Evolutionary conservation across 2,329 filamentous ascomycete species (phyloP).

Genomic region (Curvularia eragrostidis): DNA sequence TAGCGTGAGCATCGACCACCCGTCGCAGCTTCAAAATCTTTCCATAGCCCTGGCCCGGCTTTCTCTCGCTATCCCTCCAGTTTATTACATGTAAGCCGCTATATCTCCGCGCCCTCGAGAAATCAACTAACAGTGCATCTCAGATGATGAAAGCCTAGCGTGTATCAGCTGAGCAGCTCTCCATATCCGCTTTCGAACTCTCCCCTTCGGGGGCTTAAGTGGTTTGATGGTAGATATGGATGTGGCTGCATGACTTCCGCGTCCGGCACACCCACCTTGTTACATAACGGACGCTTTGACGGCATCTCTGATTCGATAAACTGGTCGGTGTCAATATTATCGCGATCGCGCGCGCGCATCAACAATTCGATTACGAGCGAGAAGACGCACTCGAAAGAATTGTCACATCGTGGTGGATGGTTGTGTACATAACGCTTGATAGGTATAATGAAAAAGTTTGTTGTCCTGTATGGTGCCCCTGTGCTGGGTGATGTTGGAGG

Average conservation of each 20-base stretch:
- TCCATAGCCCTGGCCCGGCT: conserved; percentile 30
- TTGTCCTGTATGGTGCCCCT: conserved; percentile 2
- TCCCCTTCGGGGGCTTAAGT: conserved; percentile 89
- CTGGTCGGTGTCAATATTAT: conserved; percentile 59
- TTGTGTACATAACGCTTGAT: conserved; percentile 9
- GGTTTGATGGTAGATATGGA: conserved; percentile 72
- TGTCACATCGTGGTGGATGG: background rate
- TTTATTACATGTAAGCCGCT: conserved; percentile 88
- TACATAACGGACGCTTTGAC: conserved; percentile 94
- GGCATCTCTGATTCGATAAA: conserved; percentile 86
- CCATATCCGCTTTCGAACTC: conserved; percentile 74
- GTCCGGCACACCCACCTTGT: conserved; percentile 99
- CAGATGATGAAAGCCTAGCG: conserved; percentile 99
- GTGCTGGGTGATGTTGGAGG: conserved; percentile 8
- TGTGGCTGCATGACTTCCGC: conserved; percentile 89
- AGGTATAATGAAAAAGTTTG: conserved; percentile 13
- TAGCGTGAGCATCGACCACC: conserved; percentile 30
- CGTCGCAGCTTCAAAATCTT: conserved; percentile 44
- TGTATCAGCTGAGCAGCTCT: conserved; percentile 88
- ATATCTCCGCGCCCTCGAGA: background rate
- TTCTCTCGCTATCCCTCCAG: conserved; percentile 89
- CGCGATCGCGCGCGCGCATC: conserved; percentile 10
- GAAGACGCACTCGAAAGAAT: background rate
- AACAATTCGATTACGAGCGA: background rate
- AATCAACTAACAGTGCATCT: conserved; percentile 32